Conservation (phyloP, 2,329 filamentous ascomycete genomes). For the Decorospora gaudefroyi region DNA sequence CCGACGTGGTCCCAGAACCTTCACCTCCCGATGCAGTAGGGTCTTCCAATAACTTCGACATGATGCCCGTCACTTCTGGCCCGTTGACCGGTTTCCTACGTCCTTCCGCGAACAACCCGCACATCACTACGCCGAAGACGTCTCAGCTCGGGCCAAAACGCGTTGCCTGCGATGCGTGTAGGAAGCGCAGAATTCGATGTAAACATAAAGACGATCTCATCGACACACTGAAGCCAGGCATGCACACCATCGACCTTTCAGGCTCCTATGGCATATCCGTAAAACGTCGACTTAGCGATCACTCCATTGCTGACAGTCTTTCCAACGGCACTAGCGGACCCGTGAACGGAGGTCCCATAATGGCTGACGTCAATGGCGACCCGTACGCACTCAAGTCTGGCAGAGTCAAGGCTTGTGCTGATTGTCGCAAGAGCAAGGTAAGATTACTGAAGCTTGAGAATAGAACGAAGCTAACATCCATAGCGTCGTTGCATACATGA, state of each 20-base stretch:
- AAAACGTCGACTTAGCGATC: slow-evolving; percentile 42
- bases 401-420: slow-evolving; percentile 66
- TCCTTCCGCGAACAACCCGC: slow-evolving; percentile 43
- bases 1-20: slow-evolving; percentile 22
- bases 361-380: slow-evolving; percentile 44
- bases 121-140: slow-evolving; percentile 58
- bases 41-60: slow-evolving; percentile 17
- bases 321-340: slow-evolving; percentile 23
- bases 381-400: slow-evolving; percentile 59
- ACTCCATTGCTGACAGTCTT: slow-evolving; percentile 29
- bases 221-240: slow-evolving; percentile 38
- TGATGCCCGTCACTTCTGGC: slow-evolving; percentile 21
- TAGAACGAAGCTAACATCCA: slow-evolving; percentile 24
- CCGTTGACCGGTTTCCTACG: slow-evolving; percentile 44
- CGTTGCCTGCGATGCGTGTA: slow-evolving; percentile 65
- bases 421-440: slow-evolving; percentile 71
- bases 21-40: slow-evolving; percentile 22
- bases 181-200: slow-evolving; percentile 65
- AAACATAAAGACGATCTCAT: slow-evolving; percentile 64
- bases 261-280: slow-evolving; percentile 41
- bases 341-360: slow-evolving; percentile 39
- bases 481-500: slow-evolving; percentile 70
- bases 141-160: slow-evolving; percentile 64
- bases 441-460: slow-evolving; percentile 28
- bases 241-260: slow-evolving; percentile 40